Evolutionary conservation across 1,284 basidiomycete genomes (phyloP).

Genomic region (Boletus nobilissimus): DNA sequence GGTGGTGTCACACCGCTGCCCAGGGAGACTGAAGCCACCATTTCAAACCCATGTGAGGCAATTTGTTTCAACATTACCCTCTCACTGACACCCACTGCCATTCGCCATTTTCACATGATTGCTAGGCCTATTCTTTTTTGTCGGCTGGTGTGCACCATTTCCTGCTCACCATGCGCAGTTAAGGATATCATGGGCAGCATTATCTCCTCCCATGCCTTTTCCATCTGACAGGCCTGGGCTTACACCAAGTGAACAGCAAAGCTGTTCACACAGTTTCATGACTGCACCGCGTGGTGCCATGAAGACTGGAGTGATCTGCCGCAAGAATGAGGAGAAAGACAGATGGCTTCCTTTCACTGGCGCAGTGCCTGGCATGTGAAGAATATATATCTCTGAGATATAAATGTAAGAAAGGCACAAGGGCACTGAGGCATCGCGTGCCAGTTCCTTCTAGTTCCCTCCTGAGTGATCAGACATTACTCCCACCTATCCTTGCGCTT

Average conservation of each 20-base stretch:
- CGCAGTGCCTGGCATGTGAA: not conserved
- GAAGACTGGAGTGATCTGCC: not conserved
- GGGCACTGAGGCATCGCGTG: not conserved
- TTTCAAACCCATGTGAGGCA: not conserved
- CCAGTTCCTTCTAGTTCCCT: not conserved
- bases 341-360: not conserved
- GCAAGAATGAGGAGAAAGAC: not conserved
- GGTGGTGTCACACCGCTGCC: not conserved
- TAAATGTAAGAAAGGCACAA: not conserved
- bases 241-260: not conserved
- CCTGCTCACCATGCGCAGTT: not conserved
- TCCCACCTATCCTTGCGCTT: not conserved
- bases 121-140: not conserved
- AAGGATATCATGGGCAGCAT: too few relatives aligned
- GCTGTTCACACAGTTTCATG: not conserved
- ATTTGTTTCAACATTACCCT: not conserved
- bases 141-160: not conserved
- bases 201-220: too few relatives aligned
- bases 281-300: not conserved
- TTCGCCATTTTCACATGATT: too few relatives aligned
- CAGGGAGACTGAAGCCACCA: not conserved
- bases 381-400: not conserved
- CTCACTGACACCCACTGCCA: too few relatives aligned
- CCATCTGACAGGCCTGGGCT: too few relatives aligned
- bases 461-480: constrained; percentile 5